phyloP scores from a whole-genome alignment of 1,284 basidiomycete genomes.

The Rhodotorula sp. region DNA sequence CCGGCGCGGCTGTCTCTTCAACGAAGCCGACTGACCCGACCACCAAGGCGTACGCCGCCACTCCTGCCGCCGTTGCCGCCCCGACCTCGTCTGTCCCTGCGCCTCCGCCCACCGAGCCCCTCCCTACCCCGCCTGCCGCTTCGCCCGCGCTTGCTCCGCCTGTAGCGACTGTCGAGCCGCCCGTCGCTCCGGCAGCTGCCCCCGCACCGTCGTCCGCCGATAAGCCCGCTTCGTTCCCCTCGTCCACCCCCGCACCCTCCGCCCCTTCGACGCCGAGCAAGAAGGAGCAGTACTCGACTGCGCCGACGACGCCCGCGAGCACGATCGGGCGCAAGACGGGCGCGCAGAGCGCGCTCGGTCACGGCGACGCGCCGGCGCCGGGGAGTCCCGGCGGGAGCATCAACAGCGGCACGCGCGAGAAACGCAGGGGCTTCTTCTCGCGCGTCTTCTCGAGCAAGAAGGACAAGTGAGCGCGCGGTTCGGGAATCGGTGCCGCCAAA shows the following conservation, averaged over 20 bases:
- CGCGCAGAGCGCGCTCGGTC: neutral
- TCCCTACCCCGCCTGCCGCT: neutral
- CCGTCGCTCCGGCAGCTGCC: neutral
- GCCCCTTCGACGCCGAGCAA: slow-evolving; percentile 15
- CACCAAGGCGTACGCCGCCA: neutral
- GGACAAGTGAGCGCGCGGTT: neutral
- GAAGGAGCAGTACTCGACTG: slow-evolving; percentile 12
- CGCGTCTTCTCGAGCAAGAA: slow-evolving; percentile 2
- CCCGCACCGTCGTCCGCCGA: neutral
- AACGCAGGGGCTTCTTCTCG: slow-evolving; percentile 7
- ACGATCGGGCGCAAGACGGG: slow-evolving; percentile 3
- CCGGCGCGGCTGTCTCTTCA: neutral
- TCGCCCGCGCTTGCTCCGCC: neutral
- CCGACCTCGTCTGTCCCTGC: neutral
- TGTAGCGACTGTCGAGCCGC: neutral
- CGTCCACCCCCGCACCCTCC: neutral
- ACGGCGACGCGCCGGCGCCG: neutral
- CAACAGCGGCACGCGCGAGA: neutral
- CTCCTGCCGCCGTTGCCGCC: neutral
- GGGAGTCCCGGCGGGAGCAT: neutral
- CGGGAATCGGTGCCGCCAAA: neutral
- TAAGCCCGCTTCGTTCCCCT: neutral
- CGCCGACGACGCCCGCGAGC: slow-evolving; percentile 15
- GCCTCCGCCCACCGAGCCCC: neutral
- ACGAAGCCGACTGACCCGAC: neutral